Base-by-base conservation (phyloP, 805 yeast genomes). In the Blastobotrys robertii region DNA sequence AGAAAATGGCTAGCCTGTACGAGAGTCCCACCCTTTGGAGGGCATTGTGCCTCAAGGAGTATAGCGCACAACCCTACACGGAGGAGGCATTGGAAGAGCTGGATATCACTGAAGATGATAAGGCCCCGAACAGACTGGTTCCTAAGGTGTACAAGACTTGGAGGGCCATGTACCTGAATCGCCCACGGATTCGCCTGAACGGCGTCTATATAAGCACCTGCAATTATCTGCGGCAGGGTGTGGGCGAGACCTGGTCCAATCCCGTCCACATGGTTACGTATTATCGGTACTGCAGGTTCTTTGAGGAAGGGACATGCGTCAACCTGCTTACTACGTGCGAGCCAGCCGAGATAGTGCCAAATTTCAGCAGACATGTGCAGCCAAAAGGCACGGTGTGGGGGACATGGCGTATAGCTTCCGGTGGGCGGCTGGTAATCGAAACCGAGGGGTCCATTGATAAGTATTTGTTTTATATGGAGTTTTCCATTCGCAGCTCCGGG, bases 171-270 rank as follows among this genome's bases (percentile, higher is more conserved):
- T 65, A 76, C 34, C 53, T 60, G 35, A 71, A 73, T 31, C 65
- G 95, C 33, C 96, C 97, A 0, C 81, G 80, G 53, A 53, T 88
- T 30, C 81, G 90, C 54, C 84, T 76, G 58, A 69, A 77, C 42
- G 98, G 98, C 1, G 71, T 86, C 13, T 90, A 90, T 53, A 83
- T 90, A 15, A 79, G 94, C 53, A 83, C 80, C 13, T 84, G 88
- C 41, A 83, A 83, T 47, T 88, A 87, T 61, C 74, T 82, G 51
- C 73, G 94, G 43, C 86, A 84, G 54, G 97, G 97, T 31, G 81
- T 84, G 2, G 71, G 79, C 41, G 72, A 77, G 7, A 71, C 83
- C 4, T 77, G 92, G 81, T 62, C 71, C 36, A 76, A 77, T 47
- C 96, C 96, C 1, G 75, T 84, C 14, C 77, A 84, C 51, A 77